phyloP scores from a whole-genome alignment of 2,329 filamentous ascomycete genomes.

The Colletotrichum camelliae region DNA sequence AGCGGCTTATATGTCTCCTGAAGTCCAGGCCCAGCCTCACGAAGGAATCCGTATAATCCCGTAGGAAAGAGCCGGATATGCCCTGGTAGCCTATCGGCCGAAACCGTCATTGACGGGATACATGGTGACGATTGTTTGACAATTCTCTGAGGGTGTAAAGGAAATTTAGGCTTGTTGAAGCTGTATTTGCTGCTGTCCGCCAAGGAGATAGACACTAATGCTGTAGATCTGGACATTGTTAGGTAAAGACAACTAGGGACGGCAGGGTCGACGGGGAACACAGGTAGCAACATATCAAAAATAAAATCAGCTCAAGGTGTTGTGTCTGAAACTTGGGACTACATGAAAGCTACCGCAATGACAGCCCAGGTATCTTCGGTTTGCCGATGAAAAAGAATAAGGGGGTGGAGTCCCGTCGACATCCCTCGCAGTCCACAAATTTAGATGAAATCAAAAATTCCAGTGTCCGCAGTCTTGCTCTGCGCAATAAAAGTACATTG shows the following conservation, averaged over 20 bases:
- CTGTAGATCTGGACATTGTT: not conserved
- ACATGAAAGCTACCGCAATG: not conserved
- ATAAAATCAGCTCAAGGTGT: not conserved
- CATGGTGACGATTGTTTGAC: not conserved
- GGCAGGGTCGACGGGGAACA: too few species aligned
- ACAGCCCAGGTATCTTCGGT: not conserved
- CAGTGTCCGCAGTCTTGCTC: not conserved
- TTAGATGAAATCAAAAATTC: not conserved
- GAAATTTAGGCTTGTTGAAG: not conserved
- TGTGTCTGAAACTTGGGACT: not conserved
- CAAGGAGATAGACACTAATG: not conserved
- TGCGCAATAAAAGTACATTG: not conserved
- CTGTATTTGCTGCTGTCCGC: not conserved
- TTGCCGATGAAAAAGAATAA: not conserved
- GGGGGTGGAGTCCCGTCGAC: not conserved
- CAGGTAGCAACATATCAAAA: not conserved
- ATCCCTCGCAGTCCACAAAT: not conserved
- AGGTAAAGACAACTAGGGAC: not conserved
- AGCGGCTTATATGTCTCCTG: not conserved
- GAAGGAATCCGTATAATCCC: too few species aligned
- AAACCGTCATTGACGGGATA: too few species aligned
- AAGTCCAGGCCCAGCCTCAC: not conserved
- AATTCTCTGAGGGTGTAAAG: not conserved
- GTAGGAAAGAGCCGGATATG: too few species aligned
- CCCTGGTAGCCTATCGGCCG: too few species aligned